phyloP scores from a whole-genome alignment of 169 alveolate genomes.

The Plasmodium gonderi region DNA sequence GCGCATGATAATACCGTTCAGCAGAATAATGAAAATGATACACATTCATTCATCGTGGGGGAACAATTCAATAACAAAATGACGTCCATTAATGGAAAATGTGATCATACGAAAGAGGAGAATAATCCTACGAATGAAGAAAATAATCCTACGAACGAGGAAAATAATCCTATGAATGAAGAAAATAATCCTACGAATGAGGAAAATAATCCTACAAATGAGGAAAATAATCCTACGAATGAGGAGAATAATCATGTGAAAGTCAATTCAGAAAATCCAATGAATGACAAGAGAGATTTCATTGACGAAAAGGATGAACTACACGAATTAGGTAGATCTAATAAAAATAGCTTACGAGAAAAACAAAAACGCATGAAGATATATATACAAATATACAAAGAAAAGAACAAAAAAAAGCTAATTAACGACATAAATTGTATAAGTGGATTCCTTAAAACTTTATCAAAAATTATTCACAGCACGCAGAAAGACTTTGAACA shows the following conservation, averaged over 20 bases:
- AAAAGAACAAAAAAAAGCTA: slow-evolving; percentile 27
- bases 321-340: slow-evolving; percentile 6
- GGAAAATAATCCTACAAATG: no score
- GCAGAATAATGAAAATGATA: neutral
- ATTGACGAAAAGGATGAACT: neutral
- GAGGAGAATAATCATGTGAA: neutral
- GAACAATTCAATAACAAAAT: no score
- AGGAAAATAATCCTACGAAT: neutral
- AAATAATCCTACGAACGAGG: neutral
- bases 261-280: no score
- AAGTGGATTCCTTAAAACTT: slow-evolving; percentile 49
- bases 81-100: no score
- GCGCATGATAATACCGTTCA: neutral
- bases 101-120: neutral
- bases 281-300: neutral
- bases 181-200: neutral
- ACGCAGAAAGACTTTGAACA: slow-evolving; percentile 55
- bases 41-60: no score
- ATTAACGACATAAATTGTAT: slow-evolving; percentile 42
- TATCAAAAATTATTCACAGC: slow-evolving; percentile 27
- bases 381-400: slow-evolving; percentile 28
- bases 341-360: slow-evolving; percentile 36
- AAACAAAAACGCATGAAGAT: slow-evolving; percentile 14
- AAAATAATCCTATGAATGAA: neutral
- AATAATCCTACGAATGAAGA: neutral